These are phyloP conservation scores for Triticum dicoccoides DNA, from an alignment of 176 grass and related monocot species.

Conservation along the genomic window DNA sequence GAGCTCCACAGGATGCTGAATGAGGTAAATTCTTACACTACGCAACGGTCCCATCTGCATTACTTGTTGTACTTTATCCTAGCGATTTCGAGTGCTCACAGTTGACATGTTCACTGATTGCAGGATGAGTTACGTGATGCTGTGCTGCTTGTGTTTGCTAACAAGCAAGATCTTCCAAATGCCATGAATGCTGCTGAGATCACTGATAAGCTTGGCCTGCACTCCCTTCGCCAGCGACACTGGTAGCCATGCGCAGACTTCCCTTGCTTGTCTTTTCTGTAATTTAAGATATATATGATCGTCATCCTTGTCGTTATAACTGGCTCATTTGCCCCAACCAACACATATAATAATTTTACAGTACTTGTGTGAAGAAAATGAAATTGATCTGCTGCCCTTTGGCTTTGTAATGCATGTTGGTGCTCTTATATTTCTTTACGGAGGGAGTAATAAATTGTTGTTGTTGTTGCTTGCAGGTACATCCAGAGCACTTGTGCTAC, in stretches of 20 bases:
- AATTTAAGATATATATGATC: neutral
- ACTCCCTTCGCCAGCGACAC: constrained; percentile 69
- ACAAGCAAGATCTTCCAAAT: constrained; percentile 84
- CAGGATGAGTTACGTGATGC: constrained; percentile 72
- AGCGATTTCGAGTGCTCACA: neutral
- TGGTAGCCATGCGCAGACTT: constrained; percentile 29
- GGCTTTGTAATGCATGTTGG: neutral
- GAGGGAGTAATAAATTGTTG: neutral
- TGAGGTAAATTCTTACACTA: constrained; percentile 37
- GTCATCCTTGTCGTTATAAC: neutral
- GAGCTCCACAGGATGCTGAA: constrained; percentile 73
- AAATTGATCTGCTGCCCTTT: neutral
- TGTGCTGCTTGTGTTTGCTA: constrained; percentile 67
- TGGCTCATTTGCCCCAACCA: neutral
- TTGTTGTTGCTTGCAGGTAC: constrained; percentile 41
- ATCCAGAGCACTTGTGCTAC: constrained; percentile 79
- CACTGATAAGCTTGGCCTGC: constrained; percentile 73
- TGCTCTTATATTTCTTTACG: too few relatives aligned
- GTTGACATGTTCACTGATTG: neutral
- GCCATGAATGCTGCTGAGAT: constrained; percentile 72
- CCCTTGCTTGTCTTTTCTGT: neutral
- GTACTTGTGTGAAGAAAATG: neutral
- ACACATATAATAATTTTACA: neutral
- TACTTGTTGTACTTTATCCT: neutral
- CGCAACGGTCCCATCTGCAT: neutral